Base-by-base conservation (phyloP, 257 asterid species). In the Jasminum sambac region DNA sequence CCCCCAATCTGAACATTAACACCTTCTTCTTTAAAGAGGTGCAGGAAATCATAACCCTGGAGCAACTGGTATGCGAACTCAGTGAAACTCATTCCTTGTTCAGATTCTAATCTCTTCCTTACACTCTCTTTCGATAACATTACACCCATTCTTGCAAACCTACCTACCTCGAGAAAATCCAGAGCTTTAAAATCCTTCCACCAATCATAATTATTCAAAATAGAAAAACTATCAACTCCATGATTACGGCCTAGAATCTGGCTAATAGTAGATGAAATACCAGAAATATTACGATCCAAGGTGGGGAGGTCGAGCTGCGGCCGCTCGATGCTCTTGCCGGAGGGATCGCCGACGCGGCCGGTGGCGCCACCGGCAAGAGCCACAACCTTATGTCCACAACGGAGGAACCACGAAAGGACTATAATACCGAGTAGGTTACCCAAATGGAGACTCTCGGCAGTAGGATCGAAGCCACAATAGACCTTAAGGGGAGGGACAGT, bases 391-490 rank as follows among this genome's bases (percentile, higher is more conserved):
- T 92, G 96, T 69, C 96, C 96, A 46, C 90, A 88, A 64, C 91
- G 96, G 60, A 88, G 81, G 87, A 90, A 92, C 98, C 97, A 92
- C 34, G 98, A 87, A 57, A 92, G 90, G 12, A 92, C 95, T 64
- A 92, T 83, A 46, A 92, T 68, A 46, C 87, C 97, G 58, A 92
- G 79, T 17, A 92, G 95, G 75, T 92, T 92, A 1, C 98, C 98
- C 0, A 92, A 86, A 76, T 92, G 97, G 79, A 92, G 96, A 71
- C 90, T 84, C 50, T 90, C 95, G 8, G 98, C 96, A 55, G 98
- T 92, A 24, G 98, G 98, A 84, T 92, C 98, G 70, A 92, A 92
- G 48, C 98, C 98, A 30, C 98, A 92, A 79, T 92, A 92, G 64
- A 79, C 96, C 58, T 83, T 78, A 36, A 87, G 85, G 7, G 85